These are phyloP conservation scores for Colletotrichum horii DNA, from an alignment of 2,329 filamentous ascomycete genomes.

Conservation along the genomic window DNA sequence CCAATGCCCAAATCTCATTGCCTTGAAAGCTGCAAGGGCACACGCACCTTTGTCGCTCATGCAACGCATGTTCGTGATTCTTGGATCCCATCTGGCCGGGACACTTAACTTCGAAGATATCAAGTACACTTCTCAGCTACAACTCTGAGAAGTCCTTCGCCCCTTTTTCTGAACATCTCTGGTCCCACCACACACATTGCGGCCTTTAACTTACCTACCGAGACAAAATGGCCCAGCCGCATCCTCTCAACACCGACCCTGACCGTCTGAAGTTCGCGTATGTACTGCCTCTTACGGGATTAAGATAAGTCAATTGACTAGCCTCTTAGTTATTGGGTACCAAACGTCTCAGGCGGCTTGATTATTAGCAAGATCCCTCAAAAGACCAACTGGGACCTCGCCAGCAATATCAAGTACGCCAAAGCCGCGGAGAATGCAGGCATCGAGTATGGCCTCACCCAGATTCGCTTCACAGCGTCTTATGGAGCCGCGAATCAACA, in stretches of 20 bases:
- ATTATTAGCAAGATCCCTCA: slow-evolving; percentile 59
- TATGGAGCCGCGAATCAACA: slow-evolving; percentile 55
- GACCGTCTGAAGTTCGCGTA: slow-evolving; percentile 27
- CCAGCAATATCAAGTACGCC: slow-evolving; percentile 53
- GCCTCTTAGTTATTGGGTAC: slow-evolving; percentile 51
- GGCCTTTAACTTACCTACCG: accelerated
- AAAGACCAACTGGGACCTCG: slow-evolving; percentile 52
- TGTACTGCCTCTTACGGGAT: not conserved
- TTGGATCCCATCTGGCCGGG: not conserved
- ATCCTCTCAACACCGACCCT: slow-evolving; percentile 10
- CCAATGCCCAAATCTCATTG: not conserved
- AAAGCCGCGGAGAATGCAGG: slow-evolving; percentile 51
- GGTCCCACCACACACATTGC: not conserved
- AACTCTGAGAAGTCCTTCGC: not conserved
- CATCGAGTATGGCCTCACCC: slow-evolving; percentile 56
- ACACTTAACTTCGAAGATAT: not conserved
- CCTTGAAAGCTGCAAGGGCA: not conserved
- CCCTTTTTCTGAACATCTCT: not conserved
- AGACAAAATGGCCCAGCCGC: not conserved
- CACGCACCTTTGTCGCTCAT: not conserved
- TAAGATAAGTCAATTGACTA: slow-evolving; percentile 9
- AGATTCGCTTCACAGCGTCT: slow-evolving; percentile 58
- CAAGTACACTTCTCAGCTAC: accelerated
- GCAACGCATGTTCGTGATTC: not conserved
- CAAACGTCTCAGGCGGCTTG: slow-evolving; percentile 57